These are phyloP conservation scores for Nepenthes gracilis DNA, from an alignment of 148 eudicot genomes.

Conservation along the genomic window DNA sequence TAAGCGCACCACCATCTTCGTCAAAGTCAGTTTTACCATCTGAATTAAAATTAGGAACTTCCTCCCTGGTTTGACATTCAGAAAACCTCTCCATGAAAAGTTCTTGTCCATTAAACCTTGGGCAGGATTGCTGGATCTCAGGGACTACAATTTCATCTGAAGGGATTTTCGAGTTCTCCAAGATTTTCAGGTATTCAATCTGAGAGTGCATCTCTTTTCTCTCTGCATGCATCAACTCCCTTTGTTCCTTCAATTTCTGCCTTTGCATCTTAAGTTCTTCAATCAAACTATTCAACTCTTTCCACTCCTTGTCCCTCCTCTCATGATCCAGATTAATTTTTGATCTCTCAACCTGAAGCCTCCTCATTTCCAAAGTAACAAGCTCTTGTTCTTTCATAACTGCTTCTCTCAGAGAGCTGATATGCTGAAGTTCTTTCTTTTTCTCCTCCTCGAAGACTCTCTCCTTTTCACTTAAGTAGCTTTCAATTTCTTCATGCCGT, in stretches of 20 bases:
- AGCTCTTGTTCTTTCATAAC: slow-evolving; percentile 52
- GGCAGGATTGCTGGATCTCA: slow-evolving; percentile 22
- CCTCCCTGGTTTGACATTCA: slow-evolving; percentile 7
- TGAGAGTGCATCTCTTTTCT: slow-evolving; percentile 55
- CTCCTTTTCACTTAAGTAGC: slow-evolving; percentile 58
- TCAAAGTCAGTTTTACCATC: slow-evolving; percentile 10
- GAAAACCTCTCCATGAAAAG: slow-evolving; percentile 15
- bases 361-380: slow-evolving; percentile 46
- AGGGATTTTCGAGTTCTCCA: slow-evolving; percentile 52
- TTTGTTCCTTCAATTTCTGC: slow-evolving; percentile 75
- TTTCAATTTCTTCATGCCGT: slow-evolving; percentile 85
- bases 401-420: slow-evolving; percentile 46
- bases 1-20: slow-evolving; percentile 14
- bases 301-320: slow-evolving; percentile 81
- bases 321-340: slow-evolving; percentile 73
- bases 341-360: slow-evolving; percentile 63
- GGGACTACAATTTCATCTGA: slow-evolving; percentile 30
- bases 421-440: slow-evolving; percentile 55
- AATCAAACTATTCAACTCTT: slow-evolving; percentile 59
- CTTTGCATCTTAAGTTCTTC: slow-evolving; percentile 79
- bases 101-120: slow-evolving; percentile 15
- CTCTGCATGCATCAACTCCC: slow-evolving; percentile 77
- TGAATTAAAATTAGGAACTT: slow-evolving; percentile 14
- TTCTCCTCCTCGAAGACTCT: slow-evolving; percentile 66
- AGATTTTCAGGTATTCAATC: slow-evolving; percentile 60